Base-by-base conservation (phyloP, 805 yeast genomes). In the Ogataea degrootiae region DNA sequence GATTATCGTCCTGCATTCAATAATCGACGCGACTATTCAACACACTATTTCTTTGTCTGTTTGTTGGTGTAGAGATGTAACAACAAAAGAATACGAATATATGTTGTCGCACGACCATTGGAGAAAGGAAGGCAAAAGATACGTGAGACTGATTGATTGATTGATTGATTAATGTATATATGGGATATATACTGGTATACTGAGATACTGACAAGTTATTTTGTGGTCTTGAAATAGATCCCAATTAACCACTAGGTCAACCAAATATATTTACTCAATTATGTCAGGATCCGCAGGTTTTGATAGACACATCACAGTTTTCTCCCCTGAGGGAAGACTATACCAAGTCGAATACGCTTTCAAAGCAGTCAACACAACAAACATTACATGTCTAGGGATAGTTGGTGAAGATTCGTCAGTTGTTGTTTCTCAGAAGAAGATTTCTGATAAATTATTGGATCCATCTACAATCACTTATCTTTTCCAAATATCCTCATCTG, bases 331-430 rank as follows among this genome's bases (percentile, higher is more conserved):
- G 67, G 99, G 99, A 41, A 83, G 99, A 69, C 76, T 94, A 52
- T 94, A 86, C 71, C 99, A 94, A 72, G 99, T 92, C 35, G 99
- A 94, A 68, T 94, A 94, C 65, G 99, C 98, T 6, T 91, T 91
- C 75, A 91, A 94, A 68, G 98, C 98, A 5, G 90, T 94, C 66
- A 94, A 90, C 62, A 82, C 95, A 41, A 82, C 97, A 49, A 92
- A 88, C 66, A 81, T 94, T 62, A 94, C 96, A 39, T 86, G 95
- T 26, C 63, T 94, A 47, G 98, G 91, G 16, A 77, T 94, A 52
- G 80, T 86, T 43, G 98, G 98, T 46, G 81, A 83, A 59, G 92
- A 87, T 65, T 80, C 87, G 34, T 85, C 92, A 14, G 97, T 94
- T 35, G 74, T 94, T 55, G 83, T 94, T 57, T 86, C 96, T 40